Evolutionary conservation across 169 alveolate species (phyloP), one percentile per base, ranked within the genome.

Genomic region (Cystoisospora suis): DNA sequence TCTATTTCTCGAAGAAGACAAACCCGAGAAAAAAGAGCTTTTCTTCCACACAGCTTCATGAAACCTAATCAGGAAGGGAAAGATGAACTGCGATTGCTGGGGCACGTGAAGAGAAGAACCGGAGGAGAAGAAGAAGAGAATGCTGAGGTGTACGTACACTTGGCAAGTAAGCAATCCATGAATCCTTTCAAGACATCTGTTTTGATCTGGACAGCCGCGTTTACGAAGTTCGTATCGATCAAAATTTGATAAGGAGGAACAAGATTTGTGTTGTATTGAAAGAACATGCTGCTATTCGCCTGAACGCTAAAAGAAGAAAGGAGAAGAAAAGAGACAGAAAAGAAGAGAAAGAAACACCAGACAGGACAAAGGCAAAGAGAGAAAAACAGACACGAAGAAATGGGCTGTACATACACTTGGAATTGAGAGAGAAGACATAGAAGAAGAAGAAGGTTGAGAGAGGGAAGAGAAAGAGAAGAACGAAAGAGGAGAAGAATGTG

Each of bases 221-320:
- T 99, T 81, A 99, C 96, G 95, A 99, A 99, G 97, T 99, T 99
- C 5, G 99, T 99, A 95, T 99, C 99, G 45, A 99, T 95, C 53
- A 99, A 36, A 92, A 94, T 92, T 88, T 94, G 94, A 69, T 92
- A 94, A 1, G 96, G 96, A 65, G 96, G 96, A 47, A 88, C 93
- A 77, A 94, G 83, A 59, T 90, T 88, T 47, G 95, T 90, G 94
- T 94, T 94, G 92, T 91, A 94, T 56, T 88, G 91, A 53, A 94
- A 94, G 93, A 94, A 94, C 75, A 88, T 65, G 49, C 81, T 40
- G 38, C 90, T 75, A 79, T 86, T 90, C 38, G 86, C 90, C 89
- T 95, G 93, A 32, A 88, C 89, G 86, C 72, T 85, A 89, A 46
- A 42, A 9, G 44, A n/a, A 49, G 15, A 4, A 45, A 36, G 40